phyloP scores from a whole-genome alignment of 2,329 filamentous ascomycete genomes.

The Colletotrichum endophyticum region DNA sequence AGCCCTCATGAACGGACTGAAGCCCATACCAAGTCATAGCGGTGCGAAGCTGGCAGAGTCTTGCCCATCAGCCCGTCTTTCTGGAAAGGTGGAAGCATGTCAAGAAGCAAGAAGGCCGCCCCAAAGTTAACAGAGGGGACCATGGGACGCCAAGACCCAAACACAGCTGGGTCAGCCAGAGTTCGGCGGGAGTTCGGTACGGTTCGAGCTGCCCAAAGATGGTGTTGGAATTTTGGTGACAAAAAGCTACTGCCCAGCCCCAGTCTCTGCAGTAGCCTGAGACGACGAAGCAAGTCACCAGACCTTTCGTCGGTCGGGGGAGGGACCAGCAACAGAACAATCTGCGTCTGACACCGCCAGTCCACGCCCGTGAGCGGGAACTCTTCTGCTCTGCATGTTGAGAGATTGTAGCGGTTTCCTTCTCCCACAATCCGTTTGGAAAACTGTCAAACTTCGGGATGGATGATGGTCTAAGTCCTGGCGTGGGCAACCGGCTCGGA shows the following conservation, averaged over 20 bases:
- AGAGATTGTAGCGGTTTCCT: background rate
- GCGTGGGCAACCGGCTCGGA: background rate
- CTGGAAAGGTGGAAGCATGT: background rate
- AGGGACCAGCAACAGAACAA: background rate
- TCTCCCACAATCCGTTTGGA: background rate
- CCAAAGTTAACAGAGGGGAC: background rate
- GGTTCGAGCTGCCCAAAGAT: conserved; percentile 6
- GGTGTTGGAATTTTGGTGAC: background rate
- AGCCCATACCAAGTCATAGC: background rate
- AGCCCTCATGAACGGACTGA: background rate
- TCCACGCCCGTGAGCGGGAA: background rate
- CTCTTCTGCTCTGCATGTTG: background rate
- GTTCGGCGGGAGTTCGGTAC: background rate
- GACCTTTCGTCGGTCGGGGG: background rate
- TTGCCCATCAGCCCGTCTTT: background rate
- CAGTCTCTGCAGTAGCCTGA: background rate
- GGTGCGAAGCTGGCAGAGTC: background rate
- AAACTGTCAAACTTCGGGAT: background rate
- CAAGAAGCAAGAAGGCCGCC: background rate
- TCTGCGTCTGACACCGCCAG: background rate
- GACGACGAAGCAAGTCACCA: background rate
- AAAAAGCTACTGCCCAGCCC: background rate
- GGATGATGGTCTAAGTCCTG: background rate
- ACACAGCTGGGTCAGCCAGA: background rate
- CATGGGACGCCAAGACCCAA: background rate